Evolutionary conservation across 495 filamentous ascomycete genomes (phyloP), one percentile per base, ranked within the genome.

Genomic region (Daldinia vernicosa): DNA sequence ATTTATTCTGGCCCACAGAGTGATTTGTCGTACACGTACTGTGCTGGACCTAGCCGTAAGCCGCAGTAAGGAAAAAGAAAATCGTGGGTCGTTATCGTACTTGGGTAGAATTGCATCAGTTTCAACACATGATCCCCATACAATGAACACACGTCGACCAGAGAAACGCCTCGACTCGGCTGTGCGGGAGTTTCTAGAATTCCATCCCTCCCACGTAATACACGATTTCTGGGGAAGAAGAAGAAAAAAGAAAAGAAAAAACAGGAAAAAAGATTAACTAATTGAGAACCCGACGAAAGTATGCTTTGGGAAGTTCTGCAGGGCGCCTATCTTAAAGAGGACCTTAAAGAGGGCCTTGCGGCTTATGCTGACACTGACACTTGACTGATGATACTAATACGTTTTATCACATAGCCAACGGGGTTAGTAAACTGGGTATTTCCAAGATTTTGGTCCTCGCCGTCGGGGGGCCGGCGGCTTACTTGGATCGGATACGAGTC

Each of bases 21-120:
- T 22, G 43, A 47, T 22, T 47, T 47, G 22, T 47, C 22, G 43
- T 22, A 53, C 27, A 53, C 50, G 50, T 30, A 53, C 50, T 53
- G 27, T 53, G 50, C 50, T n/a, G 50, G 27, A 5, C 19, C 43
- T 47, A 57, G 33, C 54, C 54, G 19, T 39, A 57, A 39, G 54
- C 54, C 30, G 54, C 30, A 57, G 54, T 35, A 57, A 37, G 19
- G 32, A 37, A 57, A 57, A 57, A 37, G 50, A 54, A 47, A 37
- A 65, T 54, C 63, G 19, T 56, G 55, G 62, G 43, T 47, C 43
- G 43, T 47, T 47, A 47, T 47, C 43, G 43, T 47, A 47, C 43
- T 47, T 24, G 12, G 43, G 43, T 52, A 63, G 33, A 71, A 61
- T 66, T 57, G 40, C 57, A 70, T 70, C 61, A 70, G 39, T 32